A percentile compares a stretch with the other conserved stretches of the same genome.
phyloP scores from a whole-genome alignment of 192 early-diverging fungal genomes.

The Umbelopsis isabellina region DNA sequence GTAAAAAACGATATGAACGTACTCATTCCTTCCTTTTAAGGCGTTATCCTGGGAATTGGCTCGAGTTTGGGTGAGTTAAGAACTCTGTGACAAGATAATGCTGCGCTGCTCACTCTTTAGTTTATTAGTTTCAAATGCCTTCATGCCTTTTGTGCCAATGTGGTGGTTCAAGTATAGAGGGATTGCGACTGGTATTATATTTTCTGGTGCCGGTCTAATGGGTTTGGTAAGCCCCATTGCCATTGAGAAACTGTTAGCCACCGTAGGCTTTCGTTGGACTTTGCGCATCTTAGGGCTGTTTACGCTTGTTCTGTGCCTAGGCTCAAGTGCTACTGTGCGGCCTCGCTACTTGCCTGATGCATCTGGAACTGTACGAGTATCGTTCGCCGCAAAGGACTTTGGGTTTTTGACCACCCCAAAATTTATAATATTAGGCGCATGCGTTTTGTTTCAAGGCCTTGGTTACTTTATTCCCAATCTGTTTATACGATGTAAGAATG shows the following conservation, averaged over 20 bases:
- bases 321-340: conserved; percentile 2
- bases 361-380: background rate
- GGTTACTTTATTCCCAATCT: conserved; percentile 27
- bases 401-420: background rate
- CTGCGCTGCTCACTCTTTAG: background rate
- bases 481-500: conserved; percentile 20
- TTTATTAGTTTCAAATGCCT: conserved; percentile 5
- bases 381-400: conserved; percentile 6
- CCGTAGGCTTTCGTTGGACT: conserved; percentile 22
- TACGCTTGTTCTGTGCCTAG: background rate
- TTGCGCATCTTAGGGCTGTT: conserved; percentile 18
- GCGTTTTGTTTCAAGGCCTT: conserved; percentile 12
- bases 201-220: conserved; percentile 18
- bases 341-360: conserved; percentile 22
- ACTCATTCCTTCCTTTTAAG: no score
- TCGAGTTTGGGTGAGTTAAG: background rate
- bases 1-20: no score
- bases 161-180: conserved; percentile 22
- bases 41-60: no score
- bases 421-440: conserved; percentile 6
- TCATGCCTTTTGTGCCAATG: conserved; percentile 26
- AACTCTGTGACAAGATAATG: background rate
- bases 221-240: conserved; percentile 4
- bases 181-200: conserved; percentile 16
- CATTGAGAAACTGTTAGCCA: background rate